A percentile compares a stretch with the other conserved stretches of the same genome.
phyloP scores from a whole-genome alignment of 768 basidiomycete genomes.

The Pulveroboletus sp. region DNA sequence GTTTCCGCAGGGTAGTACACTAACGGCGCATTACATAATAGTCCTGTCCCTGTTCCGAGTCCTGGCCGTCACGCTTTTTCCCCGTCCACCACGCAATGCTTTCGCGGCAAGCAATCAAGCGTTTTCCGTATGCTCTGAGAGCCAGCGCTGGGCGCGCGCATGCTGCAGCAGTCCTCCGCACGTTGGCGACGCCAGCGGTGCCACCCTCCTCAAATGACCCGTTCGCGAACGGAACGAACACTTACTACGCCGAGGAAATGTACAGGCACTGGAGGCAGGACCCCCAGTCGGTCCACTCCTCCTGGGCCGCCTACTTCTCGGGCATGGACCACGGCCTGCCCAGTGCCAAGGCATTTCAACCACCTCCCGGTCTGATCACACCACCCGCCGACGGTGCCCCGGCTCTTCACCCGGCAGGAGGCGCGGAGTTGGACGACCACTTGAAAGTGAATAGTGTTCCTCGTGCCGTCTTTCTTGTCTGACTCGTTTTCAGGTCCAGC shows the following conservation, averaged over 20 bases:
- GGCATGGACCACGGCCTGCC: constrained; percentile 87
- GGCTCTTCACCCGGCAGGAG: constrained; percentile 60
- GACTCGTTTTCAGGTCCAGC: constrained; percentile 68
- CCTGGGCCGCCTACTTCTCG: constrained; percentile 93
- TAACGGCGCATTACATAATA: background rate
- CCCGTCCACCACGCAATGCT: constrained; percentile 28
- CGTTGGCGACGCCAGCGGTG: constrained; percentile 45
- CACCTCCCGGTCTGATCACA: constrained; percentile 72
- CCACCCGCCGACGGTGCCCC: constrained; percentile 78
- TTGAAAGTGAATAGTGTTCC: constrained; percentile 62
- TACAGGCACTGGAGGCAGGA: constrained; percentile 90
- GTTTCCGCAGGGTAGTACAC: background rate
- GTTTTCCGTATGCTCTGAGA: constrained; percentile 31
- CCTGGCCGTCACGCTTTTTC: background rate
- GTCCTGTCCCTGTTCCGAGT: background rate
- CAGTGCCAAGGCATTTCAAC: constrained; percentile 77
- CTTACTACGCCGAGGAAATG: constrained; percentile 97
- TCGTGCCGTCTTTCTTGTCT: constrained; percentile 1
- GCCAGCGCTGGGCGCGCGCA: constrained; percentile 15
- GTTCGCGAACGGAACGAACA: constrained; percentile 92
- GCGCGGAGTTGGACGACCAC: constrained; percentile 85
- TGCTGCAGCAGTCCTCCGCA: constrained; percentile 25
- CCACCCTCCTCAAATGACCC: constrained; percentile 74
- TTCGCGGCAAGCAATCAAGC: constrained; percentile 35
- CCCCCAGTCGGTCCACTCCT: constrained; percentile 86